phyloP scores from a whole-genome alignment of 768 basidiomycete genomes.

The Gymnopilus dilepis region DNA sequence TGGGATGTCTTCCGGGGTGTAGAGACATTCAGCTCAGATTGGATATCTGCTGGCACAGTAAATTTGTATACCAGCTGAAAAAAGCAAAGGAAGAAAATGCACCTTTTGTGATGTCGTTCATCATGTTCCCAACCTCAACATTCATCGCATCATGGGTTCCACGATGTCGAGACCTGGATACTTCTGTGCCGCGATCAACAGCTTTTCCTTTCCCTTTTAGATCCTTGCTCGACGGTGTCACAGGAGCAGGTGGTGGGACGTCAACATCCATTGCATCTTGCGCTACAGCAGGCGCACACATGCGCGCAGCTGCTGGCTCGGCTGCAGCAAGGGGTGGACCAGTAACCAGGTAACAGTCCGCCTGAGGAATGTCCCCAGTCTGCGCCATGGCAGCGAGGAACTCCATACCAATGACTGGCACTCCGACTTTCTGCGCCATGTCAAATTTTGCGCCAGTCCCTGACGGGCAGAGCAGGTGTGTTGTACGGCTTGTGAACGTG shows the following conservation, averaged over 20 bases:
- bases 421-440: slow-evolving; percentile 80
- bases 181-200: slow-evolving; percentile 23
- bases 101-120: slow-evolving; percentile 57
- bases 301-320: background rate
- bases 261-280: slow-evolving; percentile 27
- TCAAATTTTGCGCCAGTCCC: slow-evolving; percentile 75
- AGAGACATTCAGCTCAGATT: background rate
- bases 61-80: background rate
- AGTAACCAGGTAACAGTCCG: slow-evolving; percentile 38
- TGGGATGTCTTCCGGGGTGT: slow-evolving; percentile 6
- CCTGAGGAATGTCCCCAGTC: slow-evolving; percentile 51
- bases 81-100: slow-evolving; percentile 13
- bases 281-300: background rate
- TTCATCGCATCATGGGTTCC: slow-evolving; percentile 23
- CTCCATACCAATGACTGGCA: slow-evolving; percentile 68
- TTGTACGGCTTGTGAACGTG: slow-evolving; percentile 69
- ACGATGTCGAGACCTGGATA: background rate
- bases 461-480: slow-evolving; percentile 82
- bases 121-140: slow-evolving; percentile 29
- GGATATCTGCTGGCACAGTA: background rate
- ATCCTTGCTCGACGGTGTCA: slow-evolving; percentile 10
- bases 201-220: slow-evolving; percentile 37
- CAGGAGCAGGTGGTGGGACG: slow-evolving; percentile 15
- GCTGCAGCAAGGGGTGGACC: slow-evolving; percentile 15
- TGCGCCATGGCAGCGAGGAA: slow-evolving; percentile 72